Evolutionary conservation across 1,284 basidiomycete species (phyloP).

Genomic region (Polyporus tsugae): DNA sequence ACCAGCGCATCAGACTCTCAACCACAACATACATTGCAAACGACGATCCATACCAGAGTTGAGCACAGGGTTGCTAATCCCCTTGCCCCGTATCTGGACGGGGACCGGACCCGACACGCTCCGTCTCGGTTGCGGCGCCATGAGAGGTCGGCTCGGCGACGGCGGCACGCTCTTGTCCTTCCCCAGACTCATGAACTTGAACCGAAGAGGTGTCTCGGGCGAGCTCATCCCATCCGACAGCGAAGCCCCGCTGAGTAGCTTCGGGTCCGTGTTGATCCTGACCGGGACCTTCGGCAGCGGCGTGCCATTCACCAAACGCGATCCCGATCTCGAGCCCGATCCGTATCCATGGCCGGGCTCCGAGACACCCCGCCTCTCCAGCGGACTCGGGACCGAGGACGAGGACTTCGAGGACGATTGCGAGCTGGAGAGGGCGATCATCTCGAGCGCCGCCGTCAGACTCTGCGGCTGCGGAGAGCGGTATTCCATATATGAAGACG

Average conservation of each 20-base stretch:
- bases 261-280: slow-evolving; percentile 34
- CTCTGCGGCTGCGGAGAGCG: slow-evolving; percentile 47
- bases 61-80: slow-evolving; percentile 70
- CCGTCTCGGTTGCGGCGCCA: slow-evolving; percentile 30
- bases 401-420: slow-evolving; percentile 25
- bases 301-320: slow-evolving; percentile 18
- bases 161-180: slow-evolving; percentile 29
- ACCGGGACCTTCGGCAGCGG: slow-evolving; percentile 21
- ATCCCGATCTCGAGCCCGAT: neutral
- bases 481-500: slow-evolving; percentile 51
- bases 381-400: slow-evolving; percentile 20
- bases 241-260: slow-evolving; percentile 22
- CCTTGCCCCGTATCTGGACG: slow-evolving; percentile 53
- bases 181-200: slow-evolving; percentile 25
- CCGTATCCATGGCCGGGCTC: slow-evolving; percentile 21
- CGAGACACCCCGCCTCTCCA: slow-evolving; percentile 27
- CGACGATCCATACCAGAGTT: slow-evolving; percentile 58
- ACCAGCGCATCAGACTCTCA: slow-evolving; percentile 8
- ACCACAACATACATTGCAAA: neutral
- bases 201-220: slow-evolving; percentile 31
- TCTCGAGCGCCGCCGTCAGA: slow-evolving; percentile 50
- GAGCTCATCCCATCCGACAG: slow-evolving; percentile 24
- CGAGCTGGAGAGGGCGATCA: slow-evolving; percentile 39
- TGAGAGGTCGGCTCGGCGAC: slow-evolving; percentile 30
- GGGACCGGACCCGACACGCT: slow-evolving; percentile 32